phyloP scores from a whole-genome alignment of 2,329 filamentous ascomycete genomes.

The Coniochaeta sp. region DNA sequence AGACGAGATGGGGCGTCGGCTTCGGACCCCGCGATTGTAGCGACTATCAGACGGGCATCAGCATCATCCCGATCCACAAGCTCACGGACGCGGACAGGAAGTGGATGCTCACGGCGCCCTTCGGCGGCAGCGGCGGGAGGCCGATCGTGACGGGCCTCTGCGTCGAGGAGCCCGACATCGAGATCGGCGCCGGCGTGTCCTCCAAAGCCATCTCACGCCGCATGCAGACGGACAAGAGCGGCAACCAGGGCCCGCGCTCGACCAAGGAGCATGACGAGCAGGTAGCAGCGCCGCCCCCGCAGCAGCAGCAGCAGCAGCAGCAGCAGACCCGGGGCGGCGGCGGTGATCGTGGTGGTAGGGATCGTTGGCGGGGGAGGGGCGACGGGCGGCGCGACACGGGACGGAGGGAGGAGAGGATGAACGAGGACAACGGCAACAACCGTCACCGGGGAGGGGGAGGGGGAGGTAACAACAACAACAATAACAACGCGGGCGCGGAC shows the following conservation, averaged over 20 bases:
- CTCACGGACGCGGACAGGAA: conserved; percentile 95
- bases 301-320: too few species aligned
- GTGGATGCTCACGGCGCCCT: conserved; percentile 93
- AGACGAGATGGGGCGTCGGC: conserved; percentile 93
- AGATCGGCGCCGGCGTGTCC: conserved; percentile 94
- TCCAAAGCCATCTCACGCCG: conserved; percentile 75
- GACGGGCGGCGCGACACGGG: conserved; percentile 20
- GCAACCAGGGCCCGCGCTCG: conserved; percentile 57
- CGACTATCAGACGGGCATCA: conserved; percentile 88
- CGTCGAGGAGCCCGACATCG: conserved; percentile 96
- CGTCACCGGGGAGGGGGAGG: not conserved
- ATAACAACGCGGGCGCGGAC: conserved; percentile 6
- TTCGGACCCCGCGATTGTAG: conserved; percentile 96
- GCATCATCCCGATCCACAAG: conserved; percentile 84
- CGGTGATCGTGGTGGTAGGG: conserved; percentile 9
- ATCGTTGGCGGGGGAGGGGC: conserved; percentile 10
- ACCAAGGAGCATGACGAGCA: conserved; percentile 33
- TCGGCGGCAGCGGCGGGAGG: conserved; percentile 81
- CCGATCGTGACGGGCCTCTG: conserved; percentile 76
- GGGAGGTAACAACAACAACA: not conserved
- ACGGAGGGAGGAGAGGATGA: conserved; percentile 12
- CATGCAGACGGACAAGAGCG: conserved; percentile 62
- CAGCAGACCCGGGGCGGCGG: conserved; percentile 9
- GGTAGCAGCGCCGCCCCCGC: not conserved
- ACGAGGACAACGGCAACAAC: conserved; percentile 2